phyloP scores from a whole-genome alignment of 805 yeast genomes.

The Lipomyces sp. region DNA sequence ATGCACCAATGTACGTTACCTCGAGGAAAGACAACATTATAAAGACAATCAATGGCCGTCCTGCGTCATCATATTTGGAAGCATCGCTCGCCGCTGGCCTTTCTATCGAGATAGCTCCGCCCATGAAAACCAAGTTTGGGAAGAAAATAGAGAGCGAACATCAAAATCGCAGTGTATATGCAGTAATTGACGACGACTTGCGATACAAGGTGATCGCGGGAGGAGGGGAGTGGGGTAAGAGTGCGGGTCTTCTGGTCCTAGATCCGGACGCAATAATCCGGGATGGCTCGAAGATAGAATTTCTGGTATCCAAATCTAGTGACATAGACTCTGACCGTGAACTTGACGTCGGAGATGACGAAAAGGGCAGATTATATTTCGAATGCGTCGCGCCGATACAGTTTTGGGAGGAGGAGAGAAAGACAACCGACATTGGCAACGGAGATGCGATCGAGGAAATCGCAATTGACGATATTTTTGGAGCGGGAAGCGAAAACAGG shows the following conservation, averaged over 20 bases:
- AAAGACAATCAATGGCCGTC: constrained; percentile 50
- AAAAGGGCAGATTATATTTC: constrained; percentile 10
- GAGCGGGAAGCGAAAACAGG: constrained; percentile 26
- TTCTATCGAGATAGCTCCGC: constrained; percentile 22
- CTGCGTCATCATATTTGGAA: constrained; percentile 60
- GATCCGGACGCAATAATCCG: constrained; percentile 53
- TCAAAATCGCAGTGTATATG: constrained; percentile 23
- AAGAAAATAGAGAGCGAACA: constrained; percentile 4
- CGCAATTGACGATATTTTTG: constrained; percentile 22
- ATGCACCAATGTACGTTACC: constrained; percentile 44
- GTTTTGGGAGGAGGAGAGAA: constrained; percentile 10
- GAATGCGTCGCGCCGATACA: constrained; percentile 28
- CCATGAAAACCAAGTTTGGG: constrained; percentile 5
- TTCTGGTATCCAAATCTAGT: constrained; percentile 30
- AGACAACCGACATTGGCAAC: neutral
- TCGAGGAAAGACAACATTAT: constrained; percentile 55
- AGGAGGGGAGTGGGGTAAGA: constrained; percentile 74
- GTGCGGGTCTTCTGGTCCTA: constrained; percentile 61
- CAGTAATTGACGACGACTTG: constrained; percentile 30
- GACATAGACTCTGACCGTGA: neutral
- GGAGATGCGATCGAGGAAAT: constrained; percentile 8
- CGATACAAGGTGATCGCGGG: constrained; percentile 63
- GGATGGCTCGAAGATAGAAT: constrained; percentile 49
- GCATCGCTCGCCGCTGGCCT: constrained; percentile 25
- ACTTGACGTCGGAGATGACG: constrained; percentile 7